Evolutionary conservation across 257 asterid species (phyloP).

Genomic region (Solanum piurae): DNA sequence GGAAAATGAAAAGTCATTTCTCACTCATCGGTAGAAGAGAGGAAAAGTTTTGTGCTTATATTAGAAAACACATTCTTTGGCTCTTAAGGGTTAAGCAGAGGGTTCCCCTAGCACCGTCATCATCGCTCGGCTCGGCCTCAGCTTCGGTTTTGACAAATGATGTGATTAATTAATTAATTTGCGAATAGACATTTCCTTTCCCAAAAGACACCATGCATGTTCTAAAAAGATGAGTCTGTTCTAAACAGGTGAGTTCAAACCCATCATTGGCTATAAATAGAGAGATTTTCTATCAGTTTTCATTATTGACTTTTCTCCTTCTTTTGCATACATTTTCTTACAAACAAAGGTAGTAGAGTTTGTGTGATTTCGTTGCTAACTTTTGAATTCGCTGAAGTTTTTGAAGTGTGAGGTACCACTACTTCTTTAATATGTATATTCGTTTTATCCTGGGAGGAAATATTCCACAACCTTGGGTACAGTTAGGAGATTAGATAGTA

Average conservation of each 20-base stretch:
- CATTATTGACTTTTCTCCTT: not conserved
- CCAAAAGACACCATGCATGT: not conserved
- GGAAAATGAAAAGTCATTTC: no score
- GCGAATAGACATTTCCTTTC: not conserved
- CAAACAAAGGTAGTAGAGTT: not conserved
- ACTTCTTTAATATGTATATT: no score
- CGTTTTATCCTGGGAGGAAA: not conserved
- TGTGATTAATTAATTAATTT: not conserved
- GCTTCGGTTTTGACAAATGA: not conserved
- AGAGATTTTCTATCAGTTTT: not conserved
- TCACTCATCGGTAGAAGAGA: no score
- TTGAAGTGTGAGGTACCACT: not conserved
- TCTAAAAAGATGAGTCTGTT: not conserved
- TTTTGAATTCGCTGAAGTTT: not conserved
- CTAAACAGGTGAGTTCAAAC: not conserved
- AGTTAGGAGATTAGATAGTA: not conserved
- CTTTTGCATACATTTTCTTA: not conserved
- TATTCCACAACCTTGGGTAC: not conserved
- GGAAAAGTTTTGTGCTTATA: not conserved
- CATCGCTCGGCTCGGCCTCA: no score
- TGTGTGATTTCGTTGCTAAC: not conserved
- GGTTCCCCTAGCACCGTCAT: not conserved
- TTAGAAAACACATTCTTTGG: not conserved
- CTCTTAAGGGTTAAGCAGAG: not conserved
- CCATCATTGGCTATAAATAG: no score